Evolutionary conservation across 805 yeast species (phyloP), one percentile per base, ranked within the genome.

Genomic region (Wickerhamomyces pijperi): DNA sequence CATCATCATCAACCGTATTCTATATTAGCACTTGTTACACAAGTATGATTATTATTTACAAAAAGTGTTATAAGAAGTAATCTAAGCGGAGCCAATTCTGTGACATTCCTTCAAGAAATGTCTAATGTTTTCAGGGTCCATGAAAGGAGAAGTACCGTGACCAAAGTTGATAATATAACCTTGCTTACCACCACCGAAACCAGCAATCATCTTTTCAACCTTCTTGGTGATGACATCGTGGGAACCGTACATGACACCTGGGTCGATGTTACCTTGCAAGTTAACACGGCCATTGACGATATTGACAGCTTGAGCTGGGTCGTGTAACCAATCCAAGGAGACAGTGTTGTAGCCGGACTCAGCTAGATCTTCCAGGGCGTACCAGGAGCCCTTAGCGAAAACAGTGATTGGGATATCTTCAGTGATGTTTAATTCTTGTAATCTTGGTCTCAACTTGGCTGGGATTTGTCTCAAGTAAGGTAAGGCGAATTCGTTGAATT

Each of bases 321-420:
- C 79, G 64, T 78, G 80, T 31, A 77, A 64, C 97, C 97, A 92
- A 60, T 92, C 98, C 42, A 92, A 70, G 2, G 97, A 87, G n/a
- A 92, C 86, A 15, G 76, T 76, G 53, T 87, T 78, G 61, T 85
- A 92, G 12, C 88, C 92, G 6, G 83, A 64, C 36, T 75, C 77
- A 54, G 94, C 82, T 43, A 92, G 67, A 39, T 79, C 82, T 48
- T 90, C 88, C 38, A 92, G 66, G 5, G 97, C 96, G 52, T 86
- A 90, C 97, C 97, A 90, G 0, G 98, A 92, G 34, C 95, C 95
- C 64, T 88, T 92, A 21, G 97, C 87, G 54, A 92, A 92, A 8
- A 88, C 78, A 1, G 95, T 83, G 53, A 92, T 63, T 25, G 98
- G 98, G 18, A 92, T 78, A 7, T 63, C 62, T 45, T 85, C 94